Evolutionary conservation across 495 filamentous ascomycete species (phyloP).

Genomic region (Lasiosphaeriaceae sp.): DNA sequence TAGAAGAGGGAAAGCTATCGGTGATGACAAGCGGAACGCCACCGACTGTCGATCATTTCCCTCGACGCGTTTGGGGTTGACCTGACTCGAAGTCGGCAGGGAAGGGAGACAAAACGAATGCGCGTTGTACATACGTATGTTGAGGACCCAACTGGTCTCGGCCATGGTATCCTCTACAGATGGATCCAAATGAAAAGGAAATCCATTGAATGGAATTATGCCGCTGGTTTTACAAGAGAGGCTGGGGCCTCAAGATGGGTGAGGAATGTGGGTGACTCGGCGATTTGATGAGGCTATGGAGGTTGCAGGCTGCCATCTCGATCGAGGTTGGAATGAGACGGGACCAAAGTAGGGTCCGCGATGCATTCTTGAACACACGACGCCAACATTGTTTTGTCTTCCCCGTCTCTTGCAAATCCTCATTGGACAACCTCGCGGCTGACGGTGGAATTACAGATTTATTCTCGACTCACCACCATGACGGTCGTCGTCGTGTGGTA

Average conservation of each 20-base stretch:
- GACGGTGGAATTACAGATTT: neutral
- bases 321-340: constrained; percentile 6
- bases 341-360: neutral
- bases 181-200: neutral
- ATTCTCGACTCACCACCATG: neutral
- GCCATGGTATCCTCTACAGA: neutral
- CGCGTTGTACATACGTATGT: neutral
- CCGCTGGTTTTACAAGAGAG: neutral
- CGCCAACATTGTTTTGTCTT: constrained; percentile 3
- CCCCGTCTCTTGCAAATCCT: neutral
- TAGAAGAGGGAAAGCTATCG: neutral
- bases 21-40: neutral
- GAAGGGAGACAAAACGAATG: neutral
- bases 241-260: neutral
- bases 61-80: neutral
- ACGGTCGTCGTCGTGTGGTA: neutral
- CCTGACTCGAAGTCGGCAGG: neutral
- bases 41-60: neutral
- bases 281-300: constrained; percentile 2
- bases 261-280: neutral
- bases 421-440: neutral
- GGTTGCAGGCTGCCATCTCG: neutral
- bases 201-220: neutral
- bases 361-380: constrained; percentile 1
- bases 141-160: neutral